Conservation (phyloP, 208 protist genomes). For the Wallacemonas sp. region DNA sequence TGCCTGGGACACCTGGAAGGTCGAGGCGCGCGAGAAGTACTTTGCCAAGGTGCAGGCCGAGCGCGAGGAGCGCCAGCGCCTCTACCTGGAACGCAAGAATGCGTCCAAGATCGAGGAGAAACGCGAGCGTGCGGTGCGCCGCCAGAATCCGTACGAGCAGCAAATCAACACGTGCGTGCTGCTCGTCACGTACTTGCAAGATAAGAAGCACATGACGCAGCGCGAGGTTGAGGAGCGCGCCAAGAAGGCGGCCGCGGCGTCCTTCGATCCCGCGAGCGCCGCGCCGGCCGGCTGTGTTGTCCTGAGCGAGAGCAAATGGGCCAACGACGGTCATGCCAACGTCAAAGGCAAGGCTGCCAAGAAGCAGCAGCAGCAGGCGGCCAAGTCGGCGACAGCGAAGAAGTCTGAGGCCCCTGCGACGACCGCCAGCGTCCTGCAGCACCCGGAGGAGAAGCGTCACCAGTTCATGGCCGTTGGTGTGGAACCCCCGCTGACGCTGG, state of each 20-base stretch:
- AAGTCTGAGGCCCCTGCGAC: not conserved
- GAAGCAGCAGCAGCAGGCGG: slow-evolving; percentile 12
- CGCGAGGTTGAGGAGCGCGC: slow-evolving; percentile 59
- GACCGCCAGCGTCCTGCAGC: slow-evolving; percentile 37
- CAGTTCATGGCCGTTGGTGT: slow-evolving; percentile 61
- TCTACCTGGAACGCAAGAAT: slow-evolving; percentile 52
- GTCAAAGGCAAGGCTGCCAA: slow-evolving; percentile 30
- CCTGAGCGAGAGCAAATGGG: slow-evolving; percentile 70
- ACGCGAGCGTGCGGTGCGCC: slow-evolving; percentile 37
- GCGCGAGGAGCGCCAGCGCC: slow-evolving; percentile 48
- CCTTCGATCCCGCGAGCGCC: slow-evolving; percentile 62
- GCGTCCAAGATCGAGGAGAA: slow-evolving; percentile 62
- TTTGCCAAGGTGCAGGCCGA: slow-evolving; percentile 57
- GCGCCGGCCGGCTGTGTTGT: slow-evolving; percentile 66
- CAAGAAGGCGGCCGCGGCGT: slow-evolving; percentile 44
- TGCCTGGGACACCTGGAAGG: slow-evolving; percentile 67
- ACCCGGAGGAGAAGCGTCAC: slow-evolving; percentile 68
- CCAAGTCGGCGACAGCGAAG: not conserved
- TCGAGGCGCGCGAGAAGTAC: slow-evolving; percentile 64
- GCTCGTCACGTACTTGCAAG: slow-evolving; percentile 61
- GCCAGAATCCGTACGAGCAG: slow-evolving; percentile 65
- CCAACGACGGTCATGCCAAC: slow-evolving; percentile 9
- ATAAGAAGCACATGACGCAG: slow-evolving; percentile 65
- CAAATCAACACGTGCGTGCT: slow-evolving; percentile 60
- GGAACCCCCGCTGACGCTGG: slow-evolving; percentile 47